These are phyloP conservation scores for Exophiala dermatitidis DNA, from an alignment of 2,329 filamentous ascomycete genomes.

Conservation along the genomic window DNA sequence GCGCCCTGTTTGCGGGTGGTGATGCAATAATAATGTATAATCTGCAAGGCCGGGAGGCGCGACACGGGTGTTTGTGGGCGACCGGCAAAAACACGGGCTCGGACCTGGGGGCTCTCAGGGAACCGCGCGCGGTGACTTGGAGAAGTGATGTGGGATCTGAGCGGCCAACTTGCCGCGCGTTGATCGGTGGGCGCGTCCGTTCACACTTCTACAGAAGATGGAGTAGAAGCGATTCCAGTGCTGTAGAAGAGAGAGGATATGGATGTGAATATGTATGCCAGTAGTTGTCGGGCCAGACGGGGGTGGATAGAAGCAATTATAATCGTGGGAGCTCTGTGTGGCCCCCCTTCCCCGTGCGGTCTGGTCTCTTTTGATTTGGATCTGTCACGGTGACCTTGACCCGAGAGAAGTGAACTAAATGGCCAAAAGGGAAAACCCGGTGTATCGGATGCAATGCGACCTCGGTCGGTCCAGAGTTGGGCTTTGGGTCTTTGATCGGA, in stretches of 20 bases:
- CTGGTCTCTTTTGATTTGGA: neutral
- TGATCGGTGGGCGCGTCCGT: neutral
- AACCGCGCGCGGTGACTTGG: constrained; percentile 8
- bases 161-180: constrained; percentile 13
- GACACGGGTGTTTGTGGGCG: constrained; percentile 1
- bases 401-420: neutral
- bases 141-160: constrained; percentile 13
- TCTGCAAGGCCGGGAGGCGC: neutral
- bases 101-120: neutral
- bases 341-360: constrained; percentile 21
- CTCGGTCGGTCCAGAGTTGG: constrained; percentile 10
- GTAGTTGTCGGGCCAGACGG: neutral
- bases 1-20: neutral
- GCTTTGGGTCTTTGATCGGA: constrained; percentile 3
- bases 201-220: neutral
- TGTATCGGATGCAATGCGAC: constrained; percentile 19
- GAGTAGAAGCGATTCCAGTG: constrained; percentile 2
- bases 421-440: constrained; percentile 16
- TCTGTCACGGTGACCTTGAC: neutral
- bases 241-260: neutral
- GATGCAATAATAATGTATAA: neutral
- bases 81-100: constrained; percentile 2
- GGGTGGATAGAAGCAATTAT: neutral
- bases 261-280: constrained; percentile 8
- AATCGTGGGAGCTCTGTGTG: constrained; percentile 7